Evolutionary conservation across 2,329 filamentous ascomycete genomes (phyloP), one percentile per base, ranked within the genome.

Genomic region (Escovopsis sp.): DNA sequence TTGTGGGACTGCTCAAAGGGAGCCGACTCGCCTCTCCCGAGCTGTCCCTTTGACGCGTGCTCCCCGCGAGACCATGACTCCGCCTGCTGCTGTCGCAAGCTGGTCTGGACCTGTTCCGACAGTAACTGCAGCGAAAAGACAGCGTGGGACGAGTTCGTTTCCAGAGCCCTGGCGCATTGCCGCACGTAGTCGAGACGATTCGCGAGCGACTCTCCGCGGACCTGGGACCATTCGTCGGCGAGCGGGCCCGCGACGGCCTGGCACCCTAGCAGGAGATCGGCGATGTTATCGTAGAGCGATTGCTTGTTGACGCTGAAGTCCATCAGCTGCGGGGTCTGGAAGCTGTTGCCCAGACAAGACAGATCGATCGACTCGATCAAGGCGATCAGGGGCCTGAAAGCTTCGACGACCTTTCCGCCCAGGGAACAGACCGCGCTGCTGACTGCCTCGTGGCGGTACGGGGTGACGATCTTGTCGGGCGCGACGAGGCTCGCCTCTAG

Each of bases 241-340:
- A 98, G 63, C 6, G 91, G 91, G 8, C 85, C 85, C 6, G 87
- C 85, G n/a, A 96, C 82, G 23, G 84, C 79, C 62, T 98, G 91
- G 55, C 88, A 95, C 45, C 82, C 79, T 40, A 94, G 65, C 4
- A 96, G 66, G 26, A 98, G 73, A 58, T 96, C 91, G 8, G 87
- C 88, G 43, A 94, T 82, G 45, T 87, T 83, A 60, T 96, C 91
- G 61, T 96, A 96, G 15, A 94, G 70, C 52, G 82, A 84, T 60
- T 98, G 91, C 63, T 96, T 96, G 59, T 94, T 85, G 30, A 80
- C 75, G 54, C 80, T 81, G 59, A 95, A 95, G 52, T 96, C 91
- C 39, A 79, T 73, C 30, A 96, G 66, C 52, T 93, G 85, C 1
- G 87, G 86, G 36, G 83, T 89, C 57, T 89, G 84, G 50, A 88